Percentiles rank a stretch among this genome's conserved stretches.
Conservation (phyloP, 2,329 filamentous ascomycete genomes). For the Neofusicoccum umdonicola region DNA sequence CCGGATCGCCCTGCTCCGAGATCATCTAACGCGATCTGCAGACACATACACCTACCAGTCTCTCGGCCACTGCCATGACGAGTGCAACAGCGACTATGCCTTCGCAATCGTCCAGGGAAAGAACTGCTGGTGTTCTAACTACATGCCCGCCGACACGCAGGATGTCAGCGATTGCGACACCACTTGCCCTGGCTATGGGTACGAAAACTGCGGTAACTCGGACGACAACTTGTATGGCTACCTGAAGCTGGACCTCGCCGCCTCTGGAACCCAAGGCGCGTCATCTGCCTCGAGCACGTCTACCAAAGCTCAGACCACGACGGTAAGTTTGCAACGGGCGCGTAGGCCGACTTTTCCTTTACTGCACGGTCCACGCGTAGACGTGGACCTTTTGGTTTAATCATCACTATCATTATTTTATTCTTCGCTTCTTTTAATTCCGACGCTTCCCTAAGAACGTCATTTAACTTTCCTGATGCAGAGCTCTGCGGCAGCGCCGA, state of each 20-base stretch:
- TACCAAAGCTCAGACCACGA: neutral
- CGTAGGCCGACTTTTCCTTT: neutral
- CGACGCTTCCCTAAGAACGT: constrained; percentile 14
- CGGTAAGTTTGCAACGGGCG: constrained; percentile 14
- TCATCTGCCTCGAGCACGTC: constrained; percentile 24
- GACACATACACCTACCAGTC: constrained; percentile 54
- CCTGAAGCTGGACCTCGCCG: constrained; percentile 46
- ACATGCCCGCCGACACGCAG: constrained; percentile 52
- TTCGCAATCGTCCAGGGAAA: constrained; percentile 66
- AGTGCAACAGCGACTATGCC: constrained; percentile 59
- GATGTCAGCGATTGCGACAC: constrained; percentile 51
- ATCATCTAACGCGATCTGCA: constrained; percentile 20
- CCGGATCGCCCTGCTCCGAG: no score
- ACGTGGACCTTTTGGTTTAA: neutral
- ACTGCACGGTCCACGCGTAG: neutral
- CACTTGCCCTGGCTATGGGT: constrained; percentile 66
- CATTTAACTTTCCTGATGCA: constrained; percentile 32
- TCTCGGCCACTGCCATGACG: constrained; percentile 64
- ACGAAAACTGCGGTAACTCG: constrained; percentile 63
- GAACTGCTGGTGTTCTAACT: constrained; percentile 74
- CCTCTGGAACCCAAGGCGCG: constrained; percentile 58
- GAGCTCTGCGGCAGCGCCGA: constrained; percentile 34
- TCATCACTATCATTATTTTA: neutral
- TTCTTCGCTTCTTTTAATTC: constrained; percentile 8
- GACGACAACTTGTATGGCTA: constrained; percentile 61